Base-by-base conservation (phyloP, 2,329 filamentous ascomycete species). In the Penicillium corylophilum region DNA sequence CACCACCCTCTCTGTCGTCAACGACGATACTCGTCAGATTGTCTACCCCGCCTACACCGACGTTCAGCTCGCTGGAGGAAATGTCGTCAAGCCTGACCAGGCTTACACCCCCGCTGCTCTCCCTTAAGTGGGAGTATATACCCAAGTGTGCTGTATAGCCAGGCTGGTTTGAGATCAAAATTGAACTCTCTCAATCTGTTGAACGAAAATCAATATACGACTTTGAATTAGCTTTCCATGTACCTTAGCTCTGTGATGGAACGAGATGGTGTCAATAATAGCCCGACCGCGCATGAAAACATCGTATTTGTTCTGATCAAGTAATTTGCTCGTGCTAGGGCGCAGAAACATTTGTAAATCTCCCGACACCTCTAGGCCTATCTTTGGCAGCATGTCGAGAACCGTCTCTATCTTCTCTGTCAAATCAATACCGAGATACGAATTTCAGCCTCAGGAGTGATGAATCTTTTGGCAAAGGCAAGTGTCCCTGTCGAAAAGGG, bases 21-120 rank as follows among this genome's bases (percentile, higher is more conserved):
- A 81, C 67, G 68, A 71, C 56, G 68, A 67, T 43, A 69, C 74
- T 55, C 52, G 47, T 31, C 54, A 63, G 47, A 82, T 83, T 50
- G 64, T 75, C 54, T 83, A 71, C 69, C 80, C 81, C 26, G 72
- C 77, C 36, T 84, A 82, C 64, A 79, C 74, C 60, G 81, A 83
- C 60, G 71, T 69, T 46, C 72, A 82, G 69, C 69, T 83, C 20
- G 66, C 63, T 10, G 64, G 57, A 38, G 78, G 76, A 44, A 64
- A 71, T 47, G 71, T 73, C 33, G 79, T 82, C 56, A 73, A 66
- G 46, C 79, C 79, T 18, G 74, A 82, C 68, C 73, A 77, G 72
- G 73, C 70, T 65, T 79, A 78, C 62, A 56, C 73, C 22, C 71
- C 73, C 40, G 51, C 54, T 45, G 46, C 54, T 50, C 60, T 67